A percentile compares a stretch with the other conserved stretches of the same genome.
phyloP scores from a whole-genome alignment of 106 monocot species.

The Phalaenopsis aphrodite region DNA sequence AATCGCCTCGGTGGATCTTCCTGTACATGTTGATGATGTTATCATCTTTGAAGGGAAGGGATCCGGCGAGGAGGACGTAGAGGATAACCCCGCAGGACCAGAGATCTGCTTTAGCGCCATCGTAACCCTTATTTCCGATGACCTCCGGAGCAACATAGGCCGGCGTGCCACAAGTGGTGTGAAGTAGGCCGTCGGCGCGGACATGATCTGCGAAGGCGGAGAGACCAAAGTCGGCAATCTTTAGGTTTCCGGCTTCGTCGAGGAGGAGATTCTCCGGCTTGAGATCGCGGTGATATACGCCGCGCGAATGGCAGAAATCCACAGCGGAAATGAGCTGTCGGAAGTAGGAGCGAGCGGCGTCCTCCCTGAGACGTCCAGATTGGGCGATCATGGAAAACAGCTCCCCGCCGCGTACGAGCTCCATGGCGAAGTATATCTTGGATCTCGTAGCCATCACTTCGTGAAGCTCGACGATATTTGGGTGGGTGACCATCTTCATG shows the following conservation, averaged over 20 bases:
- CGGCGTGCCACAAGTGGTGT: constrained; percentile 73
- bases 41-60: constrained; percentile 53
- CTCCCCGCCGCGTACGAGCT: constrained; percentile 64
- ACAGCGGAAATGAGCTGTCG: constrained; percentile 63
- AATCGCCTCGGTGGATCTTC: constrained; percentile 62
- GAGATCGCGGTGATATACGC: constrained; percentile 68
- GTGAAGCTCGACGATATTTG: constrained; percentile 65
- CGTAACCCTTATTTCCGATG: constrained; percentile 53
- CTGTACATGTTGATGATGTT: constrained; percentile 58
- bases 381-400: constrained; percentile 23
- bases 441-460: constrained; percentile 63
- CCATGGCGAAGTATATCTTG: constrained; percentile 65
- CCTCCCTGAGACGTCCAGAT: constrained; percentile 37
- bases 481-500: constrained; percentile 67
- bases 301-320: constrained; percentile 62
- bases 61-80: constrained; percentile 61
- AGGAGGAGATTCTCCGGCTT: constrained; percentile 67
- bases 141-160: constrained; percentile 69
- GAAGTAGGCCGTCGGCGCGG: constrained; percentile 46
- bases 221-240: constrained; percentile 70
- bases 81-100: constrained; percentile 83
- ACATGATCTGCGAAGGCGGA: constrained; percentile 41
- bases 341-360: constrained; percentile 44
- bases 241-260: constrained; percentile 41
- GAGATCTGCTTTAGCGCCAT: constrained; percentile 57